phyloP scores from a whole-genome alignment of 2,329 filamentous ascomycete species.

The Fusarium solani-melongenae region DNA sequence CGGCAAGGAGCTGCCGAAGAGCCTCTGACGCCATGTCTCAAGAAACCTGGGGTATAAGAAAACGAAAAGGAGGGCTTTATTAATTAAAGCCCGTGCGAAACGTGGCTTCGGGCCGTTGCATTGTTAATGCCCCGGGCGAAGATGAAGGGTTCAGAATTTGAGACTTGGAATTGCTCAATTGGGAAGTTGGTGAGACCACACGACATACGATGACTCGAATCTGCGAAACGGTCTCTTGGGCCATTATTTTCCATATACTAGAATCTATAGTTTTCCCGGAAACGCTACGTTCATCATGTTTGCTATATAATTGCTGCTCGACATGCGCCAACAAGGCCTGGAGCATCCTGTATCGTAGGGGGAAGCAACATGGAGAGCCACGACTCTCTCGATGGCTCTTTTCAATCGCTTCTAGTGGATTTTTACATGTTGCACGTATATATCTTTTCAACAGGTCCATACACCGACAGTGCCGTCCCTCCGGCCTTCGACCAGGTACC shows the following conservation, averaged over 20 bases:
- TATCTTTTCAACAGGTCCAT: slow-evolving; percentile 75
- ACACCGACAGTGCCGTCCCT: slow-evolving; percentile 89
- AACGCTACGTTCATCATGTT: neutral
- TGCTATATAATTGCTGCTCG: neutral
- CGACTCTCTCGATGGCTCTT: slow-evolving; percentile 2
- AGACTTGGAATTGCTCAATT: neutral
- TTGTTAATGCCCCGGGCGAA: neutral
- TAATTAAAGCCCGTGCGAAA: neutral
- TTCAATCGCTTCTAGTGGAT: slow-evolving; percentile 33
- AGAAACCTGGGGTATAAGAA: neutral
- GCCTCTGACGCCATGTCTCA: slow-evolving; percentile 33
- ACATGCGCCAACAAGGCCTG: neutral
- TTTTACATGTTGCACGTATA: slow-evolving; percentile 41
- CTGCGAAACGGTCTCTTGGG: neutral
- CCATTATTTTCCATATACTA: neutral
- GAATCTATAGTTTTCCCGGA: neutral
- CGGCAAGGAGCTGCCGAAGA: slow-evolving; percentile 36
- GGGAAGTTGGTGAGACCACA: slow-evolving; percentile 1
- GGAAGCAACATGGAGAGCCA: neutral
- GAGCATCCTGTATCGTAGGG: neutral
- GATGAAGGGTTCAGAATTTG: neutral
- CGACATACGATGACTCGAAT: neutral
- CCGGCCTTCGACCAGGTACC: slow-evolving; percentile 91
- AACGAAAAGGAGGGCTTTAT: neutral
- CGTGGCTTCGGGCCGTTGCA: neutral